These are phyloP conservation scores for Globisporangium heterothallicum DNA, from an alignment of 352 stramenopile species.

Conservation along the genomic window DNA sequence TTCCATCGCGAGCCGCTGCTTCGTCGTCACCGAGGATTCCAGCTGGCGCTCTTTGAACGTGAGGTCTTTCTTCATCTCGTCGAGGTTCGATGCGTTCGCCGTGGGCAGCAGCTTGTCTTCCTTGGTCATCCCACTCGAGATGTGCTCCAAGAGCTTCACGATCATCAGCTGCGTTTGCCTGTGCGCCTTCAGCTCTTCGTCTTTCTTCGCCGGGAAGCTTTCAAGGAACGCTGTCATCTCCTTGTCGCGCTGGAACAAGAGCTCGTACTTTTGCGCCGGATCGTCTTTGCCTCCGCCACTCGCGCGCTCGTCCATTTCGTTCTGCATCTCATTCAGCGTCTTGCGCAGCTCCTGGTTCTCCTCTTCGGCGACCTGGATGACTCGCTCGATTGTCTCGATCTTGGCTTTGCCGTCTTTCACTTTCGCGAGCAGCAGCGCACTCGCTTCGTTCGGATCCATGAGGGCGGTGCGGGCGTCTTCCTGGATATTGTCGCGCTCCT, in stretches of 20 bases:
- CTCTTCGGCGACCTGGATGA: conserved; percentile 39
- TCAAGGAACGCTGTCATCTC: conserved; percentile 91
- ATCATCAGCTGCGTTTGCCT: conserved; percentile 70
- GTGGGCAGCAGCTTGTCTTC: conserved; percentile 73
- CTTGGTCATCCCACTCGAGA: conserved; percentile 58
- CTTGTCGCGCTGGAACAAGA: conserved; percentile 85
- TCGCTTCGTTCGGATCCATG: conserved; percentile 88
- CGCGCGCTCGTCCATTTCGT: conserved; percentile 56
- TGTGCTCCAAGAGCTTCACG: conserved; percentile 89
- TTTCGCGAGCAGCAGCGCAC: conserved; percentile 73
- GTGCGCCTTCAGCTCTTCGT: conserved; percentile 50
- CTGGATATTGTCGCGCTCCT: conserved; percentile 69
- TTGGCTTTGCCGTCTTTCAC: conserved; percentile 86
- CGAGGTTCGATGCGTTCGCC: conserved; percentile 51
- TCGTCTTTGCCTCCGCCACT: conserved; percentile 61
- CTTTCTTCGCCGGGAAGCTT: conserved; percentile 68
- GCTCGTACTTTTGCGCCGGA: conserved; percentile 78
- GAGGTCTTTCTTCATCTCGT: conserved; percentile 87
- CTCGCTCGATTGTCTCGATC: conserved; percentile 67
- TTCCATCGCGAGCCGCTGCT: conserved; percentile 81
- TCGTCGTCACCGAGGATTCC: conserved; percentile 86
- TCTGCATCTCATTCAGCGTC: conserved; percentile 46
- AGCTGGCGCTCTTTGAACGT: conserved; percentile 91
- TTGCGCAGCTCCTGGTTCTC: conserved; percentile 59
- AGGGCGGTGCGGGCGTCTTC: conserved; percentile 80